Conservation (phyloP, 2,329 filamentous ascomycete genomes). For the Aureobasidium sp. region DNA sequence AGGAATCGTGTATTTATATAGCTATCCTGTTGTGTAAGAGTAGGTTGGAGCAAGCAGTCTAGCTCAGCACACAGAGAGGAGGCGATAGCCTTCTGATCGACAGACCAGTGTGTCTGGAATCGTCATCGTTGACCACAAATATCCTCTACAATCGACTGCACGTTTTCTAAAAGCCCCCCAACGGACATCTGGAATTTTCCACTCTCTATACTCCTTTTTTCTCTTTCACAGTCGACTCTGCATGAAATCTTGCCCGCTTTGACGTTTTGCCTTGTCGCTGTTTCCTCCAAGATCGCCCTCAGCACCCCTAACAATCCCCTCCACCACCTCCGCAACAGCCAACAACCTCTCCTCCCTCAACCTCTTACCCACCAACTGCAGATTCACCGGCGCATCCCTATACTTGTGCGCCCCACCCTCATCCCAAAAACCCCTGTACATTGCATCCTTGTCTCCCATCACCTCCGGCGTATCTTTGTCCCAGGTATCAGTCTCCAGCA, state of each 20-base stretch:
- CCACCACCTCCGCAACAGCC: conserved; percentile 9
- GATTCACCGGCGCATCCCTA: conserved; percentile 9
- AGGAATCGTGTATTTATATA: too few relatives aligned
- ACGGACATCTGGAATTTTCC: too few relatives aligned
- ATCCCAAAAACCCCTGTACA: conserved; percentile 1
- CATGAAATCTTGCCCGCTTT: neutral
- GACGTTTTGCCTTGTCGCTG: neutral
- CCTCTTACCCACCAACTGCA: conserved; percentile 13
- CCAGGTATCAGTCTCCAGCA: conserved; percentile 39
- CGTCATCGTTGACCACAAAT: too few relatives aligned
- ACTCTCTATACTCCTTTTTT: too few relatives aligned
- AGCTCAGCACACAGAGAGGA: too few relatives aligned
- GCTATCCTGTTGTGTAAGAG: too few relatives aligned
- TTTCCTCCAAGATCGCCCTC: neutral
- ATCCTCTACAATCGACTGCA: too few relatives aligned
- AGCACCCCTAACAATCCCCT: neutral
- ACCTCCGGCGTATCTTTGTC: conserved; percentile 21
- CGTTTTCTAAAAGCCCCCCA: too few relatives aligned
- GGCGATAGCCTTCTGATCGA: too few relatives aligned
- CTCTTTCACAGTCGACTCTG: neutral
- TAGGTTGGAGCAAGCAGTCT: too few relatives aligned
- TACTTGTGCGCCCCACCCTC: conserved; percentile 5
- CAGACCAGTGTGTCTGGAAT: too few relatives aligned
- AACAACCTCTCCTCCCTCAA: conserved; percentile 13
- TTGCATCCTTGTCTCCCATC: neutral